Base-by-base conservation (phyloP, 805 yeast species). In the Yarrowia sp. region DNA sequence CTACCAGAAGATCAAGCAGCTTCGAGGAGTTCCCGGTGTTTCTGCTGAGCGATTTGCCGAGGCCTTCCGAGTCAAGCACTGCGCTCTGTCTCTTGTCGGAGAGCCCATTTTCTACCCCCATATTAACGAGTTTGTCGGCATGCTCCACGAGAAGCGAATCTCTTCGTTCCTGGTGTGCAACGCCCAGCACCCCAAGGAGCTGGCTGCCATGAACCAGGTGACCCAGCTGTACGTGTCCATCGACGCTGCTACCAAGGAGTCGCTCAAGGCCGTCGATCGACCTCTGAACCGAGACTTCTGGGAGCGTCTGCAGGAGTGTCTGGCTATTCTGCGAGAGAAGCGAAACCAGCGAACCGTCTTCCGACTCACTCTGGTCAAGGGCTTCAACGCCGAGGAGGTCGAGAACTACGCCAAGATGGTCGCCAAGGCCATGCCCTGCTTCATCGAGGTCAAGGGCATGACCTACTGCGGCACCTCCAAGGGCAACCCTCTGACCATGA, bases 21-120 rank as follows among this genome's bases (percentile, higher is more conserved):
- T 91, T 92, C 80, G 96, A 70, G 97, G 97, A 64, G 96, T 92
- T 44, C 97, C 97, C 0, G 97, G 97, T 33, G 90, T 92, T 59
- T 88, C 87, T 67, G 86, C 91, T 66, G 96, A 89, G 24, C 78
- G 97, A 68, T 91, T 92, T 73, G 86, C 90, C 21, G 97, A 91
- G 70, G 97, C 97, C 0, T 91, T 92, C 73, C 81, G 83, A 61
- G 96, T 92, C 13, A 83, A 84, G 53, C 97, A 91, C 72, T 91
- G 97, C 78, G 97, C 97, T 1, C 78, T 91, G 47, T 90, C 97
- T 6, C 77, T 91, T 33, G 97, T 91, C 16, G 97, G 97, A 31
- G 97, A 91, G 73, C 97, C 97, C 1, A 92, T 91, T 44, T 89
- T 91, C 73, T 91, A 91, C 72, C 97, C 97, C 1, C 84, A 91